These are phyloP conservation scores for Heritiera fomes DNA, from an alignment of 345 rosid species.

Conservation along the genomic window DNA sequence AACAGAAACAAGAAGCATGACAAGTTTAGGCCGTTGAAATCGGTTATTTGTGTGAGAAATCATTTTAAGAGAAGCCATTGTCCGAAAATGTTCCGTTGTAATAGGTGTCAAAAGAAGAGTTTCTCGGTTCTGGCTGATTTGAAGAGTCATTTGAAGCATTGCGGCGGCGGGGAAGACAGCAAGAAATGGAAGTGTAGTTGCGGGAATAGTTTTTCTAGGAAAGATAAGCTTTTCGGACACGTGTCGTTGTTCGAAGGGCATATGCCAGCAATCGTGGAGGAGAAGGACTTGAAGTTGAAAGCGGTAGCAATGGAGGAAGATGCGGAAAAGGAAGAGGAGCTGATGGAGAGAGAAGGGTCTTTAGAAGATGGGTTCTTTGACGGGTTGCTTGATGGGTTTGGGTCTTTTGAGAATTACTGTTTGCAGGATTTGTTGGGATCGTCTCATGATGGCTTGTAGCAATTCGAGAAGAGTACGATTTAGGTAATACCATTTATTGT, in stretches of 20 bases:
- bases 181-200: constrained; percentile 65
- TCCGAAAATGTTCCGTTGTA: constrained; percentile 63
- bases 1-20: constrained; percentile 55
- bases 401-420: constrained; percentile 37
- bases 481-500: not conserved
- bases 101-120: constrained; percentile 58
- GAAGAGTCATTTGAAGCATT: constrained; percentile 67
- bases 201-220: constrained; percentile 67
- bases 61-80: constrained; percentile 84
- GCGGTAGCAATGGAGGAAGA: constrained; percentile 22
- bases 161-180: constrained; percentile 60
- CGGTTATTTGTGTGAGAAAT: constrained; percentile 63
- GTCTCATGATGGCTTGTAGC: constrained; percentile 18
- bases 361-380: constrained; percentile 35
- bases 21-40: constrained; percentile 59
- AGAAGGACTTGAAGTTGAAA: constrained; percentile 12
- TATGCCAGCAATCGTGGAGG: constrained; percentile 52
- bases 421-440: constrained; percentile 43
- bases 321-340: constrained; percentile 19
- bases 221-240: constrained; percentile 76
- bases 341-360: constrained; percentile 3
- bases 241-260: constrained; percentile 76
- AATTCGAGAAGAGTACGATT: not conserved
- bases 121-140: constrained; percentile 63
- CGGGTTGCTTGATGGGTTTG: constrained; percentile 51